Conservation (phyloP, 805 yeast species). For the Saccharomycopsis sp. region DNA sequence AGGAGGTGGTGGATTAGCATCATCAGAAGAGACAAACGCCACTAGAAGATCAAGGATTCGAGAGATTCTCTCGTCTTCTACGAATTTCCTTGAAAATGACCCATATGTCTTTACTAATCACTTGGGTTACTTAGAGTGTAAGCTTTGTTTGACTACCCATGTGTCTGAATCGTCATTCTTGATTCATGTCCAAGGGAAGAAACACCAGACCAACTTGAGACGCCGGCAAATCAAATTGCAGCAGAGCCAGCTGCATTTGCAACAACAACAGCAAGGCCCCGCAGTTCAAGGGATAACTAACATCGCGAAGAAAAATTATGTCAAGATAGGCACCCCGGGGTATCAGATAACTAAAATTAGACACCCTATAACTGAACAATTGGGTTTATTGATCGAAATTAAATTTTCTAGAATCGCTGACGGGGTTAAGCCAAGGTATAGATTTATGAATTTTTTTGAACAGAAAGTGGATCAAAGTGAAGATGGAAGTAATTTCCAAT, state of each 20-base stretch:
- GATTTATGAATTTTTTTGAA: slow-evolving; percentile 77
- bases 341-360: slow-evolving; percentile 62
- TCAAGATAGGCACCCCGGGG: slow-evolving; percentile 67
- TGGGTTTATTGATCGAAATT: slow-evolving; percentile 62
- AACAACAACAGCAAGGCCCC: slow-evolving; percentile 10
- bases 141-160: slow-evolving; percentile 78
- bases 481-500: slow-evolving; percentile 43
- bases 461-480: slow-evolving; percentile 40
- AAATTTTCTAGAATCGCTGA: slow-evolving; percentile 43
- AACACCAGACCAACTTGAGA: slow-evolving; percentile 70
- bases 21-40: slow-evolving; percentile 58
- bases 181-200: slow-evolving; percentile 77
- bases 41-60: slow-evolving; percentile 63
- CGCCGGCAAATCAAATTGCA: slow-evolving; percentile 38
- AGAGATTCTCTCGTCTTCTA: slow-evolving; percentile 41
- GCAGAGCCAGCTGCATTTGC: slow-evolving; percentile 39
- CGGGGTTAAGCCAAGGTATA: slow-evolving; percentile 50
- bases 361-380: slow-evolving; percentile 47
- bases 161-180: slow-evolving; percentile 72
- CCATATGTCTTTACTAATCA: slow-evolving; percentile 84
- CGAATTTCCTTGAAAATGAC: slow-evolving; percentile 42
- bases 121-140: slow-evolving; percentile 79
- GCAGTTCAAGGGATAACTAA: slow-evolving; percentile 17
- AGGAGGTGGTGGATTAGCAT: slow-evolving; percentile 88
- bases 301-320: slow-evolving; percentile 38